Evolutionary conservation across 2,329 filamentous ascomycete species (phyloP), one percentile per base, ranked within the genome.

Genomic region (Aspergillus ochraceoroseus): DNA sequence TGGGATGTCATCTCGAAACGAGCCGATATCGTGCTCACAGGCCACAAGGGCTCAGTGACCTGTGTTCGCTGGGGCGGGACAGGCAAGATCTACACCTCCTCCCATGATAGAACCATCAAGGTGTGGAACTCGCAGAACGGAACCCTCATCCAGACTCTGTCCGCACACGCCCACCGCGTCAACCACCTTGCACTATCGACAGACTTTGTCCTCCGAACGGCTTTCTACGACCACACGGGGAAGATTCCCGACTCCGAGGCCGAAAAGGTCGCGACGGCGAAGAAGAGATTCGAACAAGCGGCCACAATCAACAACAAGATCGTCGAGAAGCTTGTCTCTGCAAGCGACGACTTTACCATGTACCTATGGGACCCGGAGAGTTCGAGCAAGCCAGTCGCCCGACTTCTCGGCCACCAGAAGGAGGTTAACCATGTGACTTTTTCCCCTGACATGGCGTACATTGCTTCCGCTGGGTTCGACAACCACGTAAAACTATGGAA

Each of bases 21-120:
- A 29, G 86, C 85, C 1, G 87, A 95, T 56, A 80, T 85, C 55
- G 84, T 90, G 2, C 72, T 96, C 18, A 85, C 83, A 4, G 90
- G 90, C 2, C 92, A 98, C 71, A 92, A 88, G 68, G 82, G 82
- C 30, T 87, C 81, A 32, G 86, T 96, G 11, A 88, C 85, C 31
- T 95, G 89, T 62, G 87, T 96, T 3, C 82, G 83, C 54, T 98
- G 92, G 92, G 92, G 92, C 42, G 90, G 90, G n/a, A 84, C 81
- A 1, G 87, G 88, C 3, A 71, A 79, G 43, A 82, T 94, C 48
- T 94, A 92, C 68, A 87, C 85, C 5, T 79, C 79, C 13, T 94
- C 86, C 22, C 88, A 94, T 61, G 90, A 95, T 70, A 94, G 94
- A 71, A 90, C 83, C 1, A 79, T 96, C 53, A 88, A 90, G 53